These are phyloP conservation scores for Kodamaea fungicola DNA, from an alignment of 1,139 yeast species.

Conservation along the genomic window DNA sequence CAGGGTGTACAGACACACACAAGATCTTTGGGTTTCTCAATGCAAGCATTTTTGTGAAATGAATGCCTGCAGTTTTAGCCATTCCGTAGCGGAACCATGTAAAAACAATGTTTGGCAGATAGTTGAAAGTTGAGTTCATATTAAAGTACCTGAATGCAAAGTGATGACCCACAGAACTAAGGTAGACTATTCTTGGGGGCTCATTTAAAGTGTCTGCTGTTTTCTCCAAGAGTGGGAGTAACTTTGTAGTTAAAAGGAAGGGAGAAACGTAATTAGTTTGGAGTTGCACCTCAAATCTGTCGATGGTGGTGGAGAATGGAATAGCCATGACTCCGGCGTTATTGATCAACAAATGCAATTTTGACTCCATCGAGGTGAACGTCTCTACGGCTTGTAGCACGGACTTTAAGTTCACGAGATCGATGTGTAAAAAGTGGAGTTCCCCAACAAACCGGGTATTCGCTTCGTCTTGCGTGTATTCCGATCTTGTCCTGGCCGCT, in stretches of 20 bases:
- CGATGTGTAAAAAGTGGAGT: conserved; percentile 56
- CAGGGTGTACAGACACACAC: conserved; percentile 77
- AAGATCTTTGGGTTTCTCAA: conserved; percentile 63
- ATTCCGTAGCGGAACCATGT: conserved; percentile 79
- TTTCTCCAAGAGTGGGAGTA: conserved; percentile 52
- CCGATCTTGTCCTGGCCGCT: conserved; percentile 7
- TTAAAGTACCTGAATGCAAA: conserved; percentile 50
- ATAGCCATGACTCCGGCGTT: conserved; percentile 84
- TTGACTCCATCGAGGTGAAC: conserved; percentile 47
- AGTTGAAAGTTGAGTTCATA: conserved; percentile 51
- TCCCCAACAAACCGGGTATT: conserved; percentile 47
- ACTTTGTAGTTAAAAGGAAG: conserved; percentile 60
- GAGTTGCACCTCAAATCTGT: conserved; percentile 75
- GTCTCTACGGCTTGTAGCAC: conserved; percentile 55
- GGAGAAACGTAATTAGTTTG: conserved; percentile 81
- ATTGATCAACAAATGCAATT: conserved; percentile 62
- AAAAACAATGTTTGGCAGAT: conserved; percentile 61
- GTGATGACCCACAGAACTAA: conserved; percentile 70
- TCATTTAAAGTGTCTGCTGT: conserved; percentile 26
- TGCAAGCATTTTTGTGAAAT: conserved; percentile 64
- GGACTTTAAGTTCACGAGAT: conserved; percentile 54
- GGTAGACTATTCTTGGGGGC: conserved; percentile 60
- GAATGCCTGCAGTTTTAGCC: conserved; percentile 80
- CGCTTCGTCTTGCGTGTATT: conserved; percentile 8
- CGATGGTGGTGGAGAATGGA: conserved; percentile 61